Evolutionary conservation across 345 rosid genomes (phyloP), one percentile per base, ranked within the genome.

Genomic region (Moringa oleifera): DNA sequence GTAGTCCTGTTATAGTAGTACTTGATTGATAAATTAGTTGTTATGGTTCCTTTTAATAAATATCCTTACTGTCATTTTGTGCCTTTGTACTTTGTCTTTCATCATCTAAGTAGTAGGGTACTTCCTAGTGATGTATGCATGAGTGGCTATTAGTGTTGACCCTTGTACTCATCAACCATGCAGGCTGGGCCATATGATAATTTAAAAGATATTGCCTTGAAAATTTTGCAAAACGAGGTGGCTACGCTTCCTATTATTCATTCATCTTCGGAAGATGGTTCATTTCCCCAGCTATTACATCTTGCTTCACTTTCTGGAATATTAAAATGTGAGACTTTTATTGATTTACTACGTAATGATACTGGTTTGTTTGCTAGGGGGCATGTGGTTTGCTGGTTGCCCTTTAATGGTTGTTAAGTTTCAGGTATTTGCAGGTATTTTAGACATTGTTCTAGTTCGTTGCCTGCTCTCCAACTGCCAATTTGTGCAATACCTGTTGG

Each of bases 391-490:
- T 51, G 23, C 61, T 33, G 25, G 76, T 82, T 68, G 79, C 61
- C 28, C n/a, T n/a, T 33, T 33, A 7, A 55, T 36, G 60, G 31
- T 47, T 53, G 49, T 23, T 68, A 28, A 59, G 64, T 79, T 75
- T 24, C 78, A 83, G 88, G 85, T 64, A 56, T 83, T 62, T 83
- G 88, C 65, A 73, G 85, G 75, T 75, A 83, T 61, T 83, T 83
- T 66, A 78, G 68, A 64, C 71, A 83, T 64, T 78, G 71, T 74
- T 63, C 80, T 59, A 55, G 69, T 62, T 66, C 78, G 2, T 70
- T 83, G 73, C 85, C 88, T 57, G 37, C 75, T 59, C 79, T 83
- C 50, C 77, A 80, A 63, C 68, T 75, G 46, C 81, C 84, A 1
- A 76, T 83, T 63, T 71, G 71, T 69, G 58, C 85, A 50, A 75